Percentiles rank a stretch among this genome's conserved stretches.
These are phyloP conservation scores for Fonsecaea erecta DNA, from an alignment of 2,329 filamentous ascomycete species.

Conservation along the genomic window DNA sequence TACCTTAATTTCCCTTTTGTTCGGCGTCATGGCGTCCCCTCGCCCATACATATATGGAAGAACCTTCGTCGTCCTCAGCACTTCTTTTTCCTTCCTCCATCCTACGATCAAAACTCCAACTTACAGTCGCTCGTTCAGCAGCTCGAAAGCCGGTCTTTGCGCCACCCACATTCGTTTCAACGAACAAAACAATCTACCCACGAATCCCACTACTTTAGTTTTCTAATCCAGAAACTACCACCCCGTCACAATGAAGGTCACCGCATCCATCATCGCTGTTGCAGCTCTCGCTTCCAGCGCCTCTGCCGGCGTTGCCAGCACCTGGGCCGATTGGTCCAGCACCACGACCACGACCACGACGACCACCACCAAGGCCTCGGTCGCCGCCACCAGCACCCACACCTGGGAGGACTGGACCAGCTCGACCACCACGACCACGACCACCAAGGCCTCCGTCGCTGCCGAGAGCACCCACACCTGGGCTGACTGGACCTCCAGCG, in stretches of 20 bases:
- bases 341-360: conserved; percentile 27
- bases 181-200: conserved; percentile 7
- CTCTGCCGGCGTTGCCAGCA: conserved; percentile 26
- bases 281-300: conserved; percentile 27
- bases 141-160: conserved; percentile 31
- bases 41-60: conserved; percentile 23
- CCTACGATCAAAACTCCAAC: conserved; percentile 34
- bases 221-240: conserved; percentile 33
- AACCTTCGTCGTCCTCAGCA: conserved; percentile 2
- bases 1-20: conserved; percentile 27
- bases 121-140: conserved; percentile 36
- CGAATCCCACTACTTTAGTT: conserved; percentile 14
- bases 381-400: conserved; percentile 18
- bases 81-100: conserved; percentile 25
- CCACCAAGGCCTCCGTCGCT: conserved; percentile 11
- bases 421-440: conserved; percentile 18
- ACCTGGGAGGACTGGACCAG: conserved; percentile 28
- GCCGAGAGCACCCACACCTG: conserved; percentile 27
- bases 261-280: conserved; percentile 30
- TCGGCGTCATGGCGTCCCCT: not conserved
- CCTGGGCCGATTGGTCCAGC: conserved; percentile 22
- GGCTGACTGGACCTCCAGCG: conserved; percentile 32
- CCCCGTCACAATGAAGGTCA: conserved; percentile 37
- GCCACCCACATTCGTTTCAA: conserved; percentile 35
- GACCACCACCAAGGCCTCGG: conserved; percentile 20